Conservation (phyloP, 2,329 filamentous ascomycete genomes). For the Sarocladiaceae sp. region DNA sequence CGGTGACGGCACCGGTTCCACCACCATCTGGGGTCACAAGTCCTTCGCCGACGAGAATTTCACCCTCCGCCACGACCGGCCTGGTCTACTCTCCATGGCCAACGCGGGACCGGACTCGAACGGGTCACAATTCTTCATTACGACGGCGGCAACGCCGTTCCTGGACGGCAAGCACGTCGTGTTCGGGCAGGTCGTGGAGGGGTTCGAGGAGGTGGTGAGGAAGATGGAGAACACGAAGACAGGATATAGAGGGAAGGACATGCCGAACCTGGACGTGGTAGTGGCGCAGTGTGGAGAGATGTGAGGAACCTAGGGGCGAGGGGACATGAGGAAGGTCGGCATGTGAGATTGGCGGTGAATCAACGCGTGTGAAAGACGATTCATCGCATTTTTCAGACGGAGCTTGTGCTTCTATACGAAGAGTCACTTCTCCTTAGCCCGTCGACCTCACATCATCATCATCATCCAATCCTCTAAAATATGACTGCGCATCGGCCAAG, state of each 20-base stretch:
- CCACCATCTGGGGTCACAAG: slow-evolving; percentile 79
- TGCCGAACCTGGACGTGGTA: slow-evolving; percentile 77
- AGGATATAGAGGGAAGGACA: slow-evolving; percentile 59
- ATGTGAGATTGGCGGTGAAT: slow-evolving; percentile 5
- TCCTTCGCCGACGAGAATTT: slow-evolving; percentile 92
- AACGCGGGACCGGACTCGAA: slow-evolving; percentile 91
- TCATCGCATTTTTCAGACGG: no score
- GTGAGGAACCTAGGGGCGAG: slow-evolving; percentile 37
- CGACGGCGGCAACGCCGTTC: slow-evolving; percentile 78
- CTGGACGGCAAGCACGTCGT: slow-evolving; percentile 92
- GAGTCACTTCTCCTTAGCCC: no score
- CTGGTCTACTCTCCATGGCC: slow-evolving; percentile 88
- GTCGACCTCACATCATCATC: no score
- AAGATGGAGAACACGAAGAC: slow-evolving; percentile 93
- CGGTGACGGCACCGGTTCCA: slow-evolving; percentile 83
- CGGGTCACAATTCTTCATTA: slow-evolving; percentile 97
- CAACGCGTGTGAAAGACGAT: no score
- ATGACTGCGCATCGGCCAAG: no score
- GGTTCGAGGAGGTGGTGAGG: slow-evolving; percentile 73
- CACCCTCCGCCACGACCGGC: slow-evolving; percentile 65
- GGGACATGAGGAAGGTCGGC: slow-evolving; percentile 2
- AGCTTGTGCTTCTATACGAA: no score
- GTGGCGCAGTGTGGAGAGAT: slow-evolving; percentile 91
- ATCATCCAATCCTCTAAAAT: no score
- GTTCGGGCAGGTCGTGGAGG: slow-evolving; percentile 83